These are phyloP conservation scores for Chalciporus pseudorubinellus DNA, from an alignment of 768 basidiomycete genomes.

Conservation along the genomic window DNA sequence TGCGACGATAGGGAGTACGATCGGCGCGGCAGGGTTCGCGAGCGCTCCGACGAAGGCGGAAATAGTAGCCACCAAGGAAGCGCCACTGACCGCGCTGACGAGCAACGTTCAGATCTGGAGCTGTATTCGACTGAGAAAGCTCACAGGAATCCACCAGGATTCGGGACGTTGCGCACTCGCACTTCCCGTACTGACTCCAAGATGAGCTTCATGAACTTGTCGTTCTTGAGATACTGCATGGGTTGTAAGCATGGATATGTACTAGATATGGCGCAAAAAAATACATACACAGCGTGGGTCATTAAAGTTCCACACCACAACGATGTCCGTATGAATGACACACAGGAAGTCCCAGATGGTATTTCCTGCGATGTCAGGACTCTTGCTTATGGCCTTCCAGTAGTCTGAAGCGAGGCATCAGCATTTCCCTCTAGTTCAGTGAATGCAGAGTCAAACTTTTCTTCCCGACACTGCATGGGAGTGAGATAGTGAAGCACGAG, in stretches of 20 bases:
- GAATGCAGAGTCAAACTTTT: background rate
- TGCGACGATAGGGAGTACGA: background rate
- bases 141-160: too few species aligned
- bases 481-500: background rate
- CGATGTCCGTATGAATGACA: constrained; percentile 5
- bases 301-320: constrained; percentile 6
- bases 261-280: background rate
- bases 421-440: background rate
- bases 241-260: too few species aligned
- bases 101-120: constrained; percentile 26
- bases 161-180: too few species aligned
- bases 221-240: too few species aligned
- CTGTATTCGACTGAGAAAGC: too few species aligned
- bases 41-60: background rate
- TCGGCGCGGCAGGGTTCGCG: background rate
- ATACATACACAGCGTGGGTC: constrained; percentile 1
- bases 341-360: background rate
- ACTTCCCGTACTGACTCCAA: too few species aligned
- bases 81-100: constrained; percentile 9
- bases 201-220: too few species aligned
- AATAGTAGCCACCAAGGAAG: background rate
- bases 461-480: background rate
- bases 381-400: background rate
- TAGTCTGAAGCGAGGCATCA: background rate
- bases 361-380: background rate